Evolutionary conservation across 371 early-diverging fungal species (phyloP), one percentile per base, ranked within the genome.

Genomic region (Rhizopus stolonifer): DNA sequence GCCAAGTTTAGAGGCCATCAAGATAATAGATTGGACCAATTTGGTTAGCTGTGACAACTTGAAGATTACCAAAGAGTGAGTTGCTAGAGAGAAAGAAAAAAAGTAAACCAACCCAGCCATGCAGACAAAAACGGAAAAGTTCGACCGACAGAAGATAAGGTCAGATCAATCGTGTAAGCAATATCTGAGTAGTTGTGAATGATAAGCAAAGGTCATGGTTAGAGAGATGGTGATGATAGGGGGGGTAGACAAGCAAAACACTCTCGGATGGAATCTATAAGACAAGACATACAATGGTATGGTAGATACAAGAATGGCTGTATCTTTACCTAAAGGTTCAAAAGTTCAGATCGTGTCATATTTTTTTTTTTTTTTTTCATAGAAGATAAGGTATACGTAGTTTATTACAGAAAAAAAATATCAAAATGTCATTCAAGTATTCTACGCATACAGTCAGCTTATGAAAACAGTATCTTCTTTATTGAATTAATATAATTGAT

Each of bases 1-100:
- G 73, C 74, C 36, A 78, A 58, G 10, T 72, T 78, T 56, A 74
- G 79, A 7, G 79, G 79, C 79, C 79, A 78, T 74, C 18, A 78
- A 49, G 8, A 78, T 52, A 4, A 62, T 54, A 0, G 72, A 72
- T 19, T n/a, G 74, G 49, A 13, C 79, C 79, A 19, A 78, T 72
- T 49, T 74, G 55, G 29, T 65, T 59, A 15, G 75, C 79, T 23
- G 75, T 75, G 9, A 78, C 79, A 1, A 78, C 79, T 49, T 78
- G 79, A 34, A 78, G 54, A 39, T 78, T 78, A 48, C 79, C 79
- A 40, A 78, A 78, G 1, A 78, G 58, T 13, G 69, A 67, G 36
- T 72, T 72, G 11, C 70, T 70, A 3, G 75, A 72, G 1, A 13
- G 75, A 72, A 17, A 78, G 52, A 59, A 78, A 78, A 46, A 74